A percentile compares a stretch with the other conserved stretches of the same genome.
Conservation (phyloP, 306 rosid genomes). For the Dryas octopetala region DNA sequence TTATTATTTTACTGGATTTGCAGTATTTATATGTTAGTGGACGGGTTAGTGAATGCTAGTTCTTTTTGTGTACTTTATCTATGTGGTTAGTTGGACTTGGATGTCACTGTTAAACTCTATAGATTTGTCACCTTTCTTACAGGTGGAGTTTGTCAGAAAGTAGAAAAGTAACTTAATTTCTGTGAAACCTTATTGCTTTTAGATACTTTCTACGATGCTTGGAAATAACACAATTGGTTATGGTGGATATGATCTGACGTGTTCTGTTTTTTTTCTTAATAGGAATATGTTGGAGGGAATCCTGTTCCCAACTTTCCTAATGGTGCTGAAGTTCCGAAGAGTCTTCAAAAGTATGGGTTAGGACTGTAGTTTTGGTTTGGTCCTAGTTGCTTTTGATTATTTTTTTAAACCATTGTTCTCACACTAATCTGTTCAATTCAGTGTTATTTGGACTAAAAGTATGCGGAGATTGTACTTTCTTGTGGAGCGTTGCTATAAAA, state of each 20-base stretch:
- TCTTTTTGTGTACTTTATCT: neutral
- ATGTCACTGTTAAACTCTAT: too few species aligned
- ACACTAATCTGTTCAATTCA: constrained; percentile 38
- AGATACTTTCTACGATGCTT: neutral
- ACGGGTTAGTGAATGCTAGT: neutral
- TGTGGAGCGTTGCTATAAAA: constrained; percentile 67
- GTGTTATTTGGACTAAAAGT: constrained; percentile 63
- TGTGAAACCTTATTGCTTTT: neutral
- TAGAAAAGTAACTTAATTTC: too few species aligned
- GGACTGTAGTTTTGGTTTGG: neutral
- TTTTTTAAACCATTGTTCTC: constrained; percentile 4
- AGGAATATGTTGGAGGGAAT: constrained; percentile 2
- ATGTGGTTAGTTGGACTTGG: too few species aligned
- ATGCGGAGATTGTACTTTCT: constrained; percentile 81
- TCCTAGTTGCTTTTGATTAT: neutral
- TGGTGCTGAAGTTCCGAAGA: constrained; percentile 35
- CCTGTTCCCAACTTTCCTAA: constrained; percentile 30
- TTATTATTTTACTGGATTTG: neutral
- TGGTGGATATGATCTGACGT: constrained; percentile 7
- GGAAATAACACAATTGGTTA: constrained; percentile 3
- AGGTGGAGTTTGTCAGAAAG: too few species aligned
- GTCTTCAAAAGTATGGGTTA: constrained; percentile 50
- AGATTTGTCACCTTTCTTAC: too few species aligned
- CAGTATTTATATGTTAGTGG: neutral
- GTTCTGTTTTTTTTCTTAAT: constrained; percentile 18